Percentiles rank a stretch among this genome's conserved stretches.
phyloP scores from a whole-genome alignment of 805 yeast genomes.

The Ogataea philodendri region DNA sequence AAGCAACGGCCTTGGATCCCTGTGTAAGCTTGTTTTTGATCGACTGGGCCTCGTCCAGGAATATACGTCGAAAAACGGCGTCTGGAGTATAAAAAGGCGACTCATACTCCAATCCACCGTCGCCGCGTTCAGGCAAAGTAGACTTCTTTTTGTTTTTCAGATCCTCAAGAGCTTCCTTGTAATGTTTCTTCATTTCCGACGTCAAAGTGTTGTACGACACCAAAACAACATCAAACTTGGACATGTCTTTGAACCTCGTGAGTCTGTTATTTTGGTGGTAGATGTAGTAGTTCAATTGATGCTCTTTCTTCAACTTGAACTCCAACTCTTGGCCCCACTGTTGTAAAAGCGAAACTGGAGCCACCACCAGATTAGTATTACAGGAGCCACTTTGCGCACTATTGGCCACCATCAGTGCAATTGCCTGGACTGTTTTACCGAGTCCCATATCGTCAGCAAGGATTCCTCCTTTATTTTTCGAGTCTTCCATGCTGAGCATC shows the following conservation, averaged over 20 bases:
- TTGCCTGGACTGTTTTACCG: conserved; percentile 71
- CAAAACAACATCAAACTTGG: conserved; percentile 67
- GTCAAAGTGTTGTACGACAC: conserved; percentile 80
- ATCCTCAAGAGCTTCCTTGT: conserved; percentile 36
- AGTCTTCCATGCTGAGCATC: conserved; percentile 68
- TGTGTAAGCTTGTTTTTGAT: conserved; percentile 50
- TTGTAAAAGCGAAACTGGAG: conserved; percentile 81
- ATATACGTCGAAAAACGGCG: conserved; percentile 50
- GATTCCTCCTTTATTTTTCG: conserved; percentile 61
- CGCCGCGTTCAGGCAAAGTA: conserved; percentile 35
- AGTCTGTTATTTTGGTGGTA: conserved; percentile 53
- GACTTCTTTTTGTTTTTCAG: conserved; percentile 27
- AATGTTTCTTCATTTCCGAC: conserved; percentile 72
- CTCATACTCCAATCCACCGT: conserved; percentile 42
- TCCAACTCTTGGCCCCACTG: conserved; percentile 84
- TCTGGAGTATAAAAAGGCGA: conserved; percentile 63
- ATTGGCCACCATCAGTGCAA: conserved; percentile 55
- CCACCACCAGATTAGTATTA: conserved; percentile 72
- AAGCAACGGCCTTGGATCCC: conserved; percentile 46
- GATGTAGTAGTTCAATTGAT: conserved; percentile 48
- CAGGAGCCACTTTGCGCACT: conserved; percentile 29
- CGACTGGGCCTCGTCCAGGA: conserved; percentile 57
- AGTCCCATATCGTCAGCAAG: conserved; percentile 84
- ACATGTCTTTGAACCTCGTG: conserved; percentile 44
- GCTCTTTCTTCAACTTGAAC: conserved; percentile 53